Base-by-base conservation (phyloP, 441 rosid species). In the Adansonia rubrostipa region DNA sequence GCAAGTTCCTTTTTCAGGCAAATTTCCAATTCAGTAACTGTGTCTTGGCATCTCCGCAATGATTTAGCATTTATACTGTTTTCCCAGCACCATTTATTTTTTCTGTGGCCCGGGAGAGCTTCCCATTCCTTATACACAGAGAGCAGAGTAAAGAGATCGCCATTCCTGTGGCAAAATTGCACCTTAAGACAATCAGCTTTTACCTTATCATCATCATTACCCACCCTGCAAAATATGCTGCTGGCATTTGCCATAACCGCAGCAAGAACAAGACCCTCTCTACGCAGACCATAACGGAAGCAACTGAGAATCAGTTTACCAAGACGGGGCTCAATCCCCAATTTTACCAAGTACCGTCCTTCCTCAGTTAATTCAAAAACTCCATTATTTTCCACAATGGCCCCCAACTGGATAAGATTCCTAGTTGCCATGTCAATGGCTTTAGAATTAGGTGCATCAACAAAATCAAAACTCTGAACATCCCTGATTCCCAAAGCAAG, bases 21-120 rank as follows among this genome's bases (percentile, higher is more conserved):
- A 62, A 54, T 77, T 82, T 90, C 93, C 81, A 94, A 81, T 79
- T 96, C 99, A 70, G 81, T 83, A 17, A 96, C 89, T 9, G 96
- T 87, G 50, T 94, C 98, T 54, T 87, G 86, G 85, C 97, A 93
- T 82, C 98, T 89, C 77, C 98, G 84, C 97, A 96, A 85, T 42
- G 98, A 82, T 81, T 96, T 96, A 45, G 99, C 99, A 88, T 93
- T 96, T 61, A 96, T 86, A 78, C 99, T 89, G 77, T 96, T 93
- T 14, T 92, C 92, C 99, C 97, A 90, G 82, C 98, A 96, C 98
- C 99, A 96, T 77, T 78, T 84, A 79, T 86, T 93, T 90, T 90
- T 86, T 84, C 78, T 81, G 36, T 86, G 89, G 72, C 19, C 78
- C 13, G 83, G 85, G 74, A 88, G 66, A 71, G 87, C 81, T 68